Conservation (phyloP, 805 yeast genomes). For the Myxozyma mucilagina region DNA sequence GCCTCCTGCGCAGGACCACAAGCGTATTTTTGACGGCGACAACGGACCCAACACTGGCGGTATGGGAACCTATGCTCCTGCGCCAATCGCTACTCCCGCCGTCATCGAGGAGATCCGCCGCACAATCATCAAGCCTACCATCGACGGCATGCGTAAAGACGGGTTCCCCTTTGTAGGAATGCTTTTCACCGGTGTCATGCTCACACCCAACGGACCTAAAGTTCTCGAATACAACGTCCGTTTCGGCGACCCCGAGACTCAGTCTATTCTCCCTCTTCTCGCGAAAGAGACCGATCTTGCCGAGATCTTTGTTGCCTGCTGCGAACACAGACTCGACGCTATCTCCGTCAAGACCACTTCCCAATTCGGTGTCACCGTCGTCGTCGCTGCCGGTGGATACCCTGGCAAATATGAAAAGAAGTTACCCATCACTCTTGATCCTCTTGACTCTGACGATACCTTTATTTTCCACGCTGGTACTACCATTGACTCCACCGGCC, state of each 20-base stretch:
- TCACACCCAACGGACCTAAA: slow-evolving; percentile 85
- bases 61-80: slow-evolving; percentile 99
- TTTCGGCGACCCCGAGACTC: slow-evolving; percentile 99
- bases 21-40: slow-evolving; percentile 91
- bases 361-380: slow-evolving; percentile 85
- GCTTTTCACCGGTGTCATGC: slow-evolving; percentile 91
- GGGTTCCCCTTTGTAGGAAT: slow-evolving; percentile 95
- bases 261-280: slow-evolving; percentile 87
- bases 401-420: slow-evolving; percentile 87
- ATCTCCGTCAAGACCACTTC: slow-evolving; percentile 55
- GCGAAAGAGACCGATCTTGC: slow-evolving; percentile 87
- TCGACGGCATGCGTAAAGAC: slow-evolving; percentile 94
- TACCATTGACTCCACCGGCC: slow-evolving; percentile 48
- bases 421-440: slow-evolving; percentile 68
- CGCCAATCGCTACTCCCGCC: slow-evolving; percentile 86
- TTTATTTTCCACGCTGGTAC: slow-evolving; percentile 97
- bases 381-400: slow-evolving; percentile 95
- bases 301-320: slow-evolving; percentile 87
- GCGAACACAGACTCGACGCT: slow-evolving; percentile 89
- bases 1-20: slow-evolving; percentile 98
- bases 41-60: slow-evolving; percentile 97
- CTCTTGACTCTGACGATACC: slow-evolving; percentile 50
- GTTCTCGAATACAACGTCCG: slow-evolving; percentile 96
- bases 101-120: slow-evolving; percentile 68
- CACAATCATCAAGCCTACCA: slow-evolving; percentile 82